phyloP scores from a whole-genome alignment of 805 yeast species.

The Starmerella vitae region DNA sequence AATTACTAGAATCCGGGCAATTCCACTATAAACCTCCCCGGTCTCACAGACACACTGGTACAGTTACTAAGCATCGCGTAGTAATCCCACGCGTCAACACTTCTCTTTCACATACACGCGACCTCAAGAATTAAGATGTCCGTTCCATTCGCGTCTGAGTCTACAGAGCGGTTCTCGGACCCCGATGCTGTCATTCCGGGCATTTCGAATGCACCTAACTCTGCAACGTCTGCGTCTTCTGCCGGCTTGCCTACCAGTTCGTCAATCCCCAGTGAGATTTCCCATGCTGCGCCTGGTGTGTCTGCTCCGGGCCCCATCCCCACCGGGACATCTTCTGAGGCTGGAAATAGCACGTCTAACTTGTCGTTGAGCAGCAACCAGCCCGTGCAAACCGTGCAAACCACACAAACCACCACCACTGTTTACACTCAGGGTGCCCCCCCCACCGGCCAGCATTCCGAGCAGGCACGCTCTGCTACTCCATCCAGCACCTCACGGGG shows the following conservation, averaged over 20 bases:
- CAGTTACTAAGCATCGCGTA: too few species aligned
- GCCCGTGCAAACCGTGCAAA: background rate
- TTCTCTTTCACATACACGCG: background rate
- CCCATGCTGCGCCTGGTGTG: background rate
- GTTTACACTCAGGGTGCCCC: background rate
- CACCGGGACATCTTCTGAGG: background rate
- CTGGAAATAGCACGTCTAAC: background rate
- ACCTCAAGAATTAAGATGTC: background rate
- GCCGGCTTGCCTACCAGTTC: background rate
- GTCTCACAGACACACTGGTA: too few species aligned
- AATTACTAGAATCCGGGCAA: too few species aligned
- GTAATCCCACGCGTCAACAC: constrained; percentile 4
- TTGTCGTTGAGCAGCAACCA: background rate
- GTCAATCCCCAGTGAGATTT: background rate
- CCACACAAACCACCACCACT: background rate
- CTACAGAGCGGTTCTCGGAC: background rate
- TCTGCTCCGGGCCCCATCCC: background rate
- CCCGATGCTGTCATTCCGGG: background rate
- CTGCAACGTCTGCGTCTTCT: background rate
- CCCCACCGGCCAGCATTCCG: background rate
- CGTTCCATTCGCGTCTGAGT: constrained; percentile 1
- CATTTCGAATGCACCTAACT: background rate
- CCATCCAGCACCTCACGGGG: background rate
- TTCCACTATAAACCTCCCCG: too few species aligned
- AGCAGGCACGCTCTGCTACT: background rate